Percentiles rank a stretch among this genome's conserved stretches.
phyloP scores from a whole-genome alignment of 495 filamentous ascomycete genomes.

The Neurospora hispaniola region DNA sequence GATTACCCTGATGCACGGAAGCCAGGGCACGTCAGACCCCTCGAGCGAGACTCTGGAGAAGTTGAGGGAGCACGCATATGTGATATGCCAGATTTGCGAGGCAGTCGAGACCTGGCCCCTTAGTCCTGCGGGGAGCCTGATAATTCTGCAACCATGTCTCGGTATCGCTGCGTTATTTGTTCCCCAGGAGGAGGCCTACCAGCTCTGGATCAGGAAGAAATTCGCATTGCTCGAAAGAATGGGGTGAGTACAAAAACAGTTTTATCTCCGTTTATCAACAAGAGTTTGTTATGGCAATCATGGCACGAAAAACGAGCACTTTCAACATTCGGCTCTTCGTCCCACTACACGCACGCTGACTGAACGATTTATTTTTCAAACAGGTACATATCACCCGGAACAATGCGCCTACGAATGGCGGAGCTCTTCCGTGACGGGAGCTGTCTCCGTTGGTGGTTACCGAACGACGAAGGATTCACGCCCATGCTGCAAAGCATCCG shows the following conservation, averaged over 20 bases:
- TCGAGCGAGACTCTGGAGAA: constrained; percentile 41
- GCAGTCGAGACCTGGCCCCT: constrained; percentile 62
- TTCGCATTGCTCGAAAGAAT: constrained; percentile 66
- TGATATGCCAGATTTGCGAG: constrained; percentile 67
- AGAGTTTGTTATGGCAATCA: neutral
- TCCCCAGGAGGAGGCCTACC: constrained; percentile 57
- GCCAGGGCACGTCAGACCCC: constrained; percentile 50
- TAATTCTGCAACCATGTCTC: constrained; percentile 66
- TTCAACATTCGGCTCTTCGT: neutral
- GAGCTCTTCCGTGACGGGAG: constrained; percentile 58
- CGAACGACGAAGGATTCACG: constrained; percentile 64
- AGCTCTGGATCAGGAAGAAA: constrained; percentile 77
- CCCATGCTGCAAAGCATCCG: constrained; percentile 64
- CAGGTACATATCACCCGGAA: constrained; percentile 74
- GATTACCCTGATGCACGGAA: constrained; percentile 68
- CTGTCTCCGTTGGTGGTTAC: constrained; percentile 75
- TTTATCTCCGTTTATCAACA: neutral
- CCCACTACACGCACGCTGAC: neutral
- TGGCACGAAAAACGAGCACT: neutral
- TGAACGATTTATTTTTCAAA: neutral
- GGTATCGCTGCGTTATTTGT: constrained; percentile 70
- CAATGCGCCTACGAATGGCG: constrained; percentile 63
- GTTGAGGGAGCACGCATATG: constrained; percentile 50
- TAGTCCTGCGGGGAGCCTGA: constrained; percentile 54
- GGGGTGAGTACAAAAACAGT: constrained; percentile 51